Evolutionary conservation across 2,329 filamentous ascomycete species (phyloP), one percentile per base, ranked within the genome.

Genomic region (Ophiostoma novo-ulmi): DNA sequence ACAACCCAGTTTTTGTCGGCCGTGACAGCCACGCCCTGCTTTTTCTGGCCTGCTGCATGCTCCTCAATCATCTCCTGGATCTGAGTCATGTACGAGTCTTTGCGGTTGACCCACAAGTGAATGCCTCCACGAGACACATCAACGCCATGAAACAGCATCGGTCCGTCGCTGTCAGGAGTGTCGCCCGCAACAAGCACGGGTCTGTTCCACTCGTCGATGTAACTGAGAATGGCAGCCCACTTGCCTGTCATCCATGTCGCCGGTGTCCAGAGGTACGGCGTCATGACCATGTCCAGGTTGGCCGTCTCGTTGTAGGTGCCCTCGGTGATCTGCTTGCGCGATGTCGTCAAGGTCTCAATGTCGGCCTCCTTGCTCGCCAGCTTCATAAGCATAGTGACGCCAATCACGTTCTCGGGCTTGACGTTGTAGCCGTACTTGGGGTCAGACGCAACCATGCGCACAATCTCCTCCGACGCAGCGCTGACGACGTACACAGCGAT

Each of bases 371-470:
- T 14, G 58, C 13, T 35, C 11, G 35, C 31, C 17, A 41, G 36
- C 63, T 65, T 39, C 63, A 65, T 65, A 7, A 65, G 63, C 35
- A 39, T 20, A 2, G 63, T 65, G 20, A 65, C 63, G 36, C 63
- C 63, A 13, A 65, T 65, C 35, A 65, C 63, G 36, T 65, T 65
- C 63, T 65, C 63, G 6, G 63, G 63, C 63, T 65, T 65, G 36
- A 65, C 36, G 63, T 65, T 65, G 63, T 65, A 65, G 20, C 63
- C 63, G 36, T 65, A 65, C 63, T 65, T 65, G 36, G 63, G 63
- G 36, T 65, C 63, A n/a, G 63, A 65, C 17, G 63, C 63, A 11
- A 65, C 6, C 63, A 65, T 65, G 36, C 63, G 63, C 35, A 65
- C 63, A 7, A 65, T 7, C 36, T 65, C 63, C 36, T 65, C 63